A percentile compares a stretch with the other conserved stretches of the same genome.
Conservation (phyloP, 768 basidiomycete genomes). For the Pulveroboletus sp. region DNA sequence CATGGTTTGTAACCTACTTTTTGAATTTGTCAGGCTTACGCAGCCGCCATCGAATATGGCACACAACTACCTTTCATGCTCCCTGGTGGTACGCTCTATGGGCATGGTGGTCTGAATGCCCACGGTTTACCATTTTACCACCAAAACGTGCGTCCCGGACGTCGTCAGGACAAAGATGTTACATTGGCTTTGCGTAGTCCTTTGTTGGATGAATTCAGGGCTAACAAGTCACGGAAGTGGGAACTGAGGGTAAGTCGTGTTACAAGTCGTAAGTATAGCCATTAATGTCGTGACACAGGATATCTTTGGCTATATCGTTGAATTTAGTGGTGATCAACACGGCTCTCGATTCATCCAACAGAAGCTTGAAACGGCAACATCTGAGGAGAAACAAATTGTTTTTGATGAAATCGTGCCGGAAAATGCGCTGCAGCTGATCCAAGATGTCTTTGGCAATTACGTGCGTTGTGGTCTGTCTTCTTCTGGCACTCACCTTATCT, state of each 20-base stretch:
- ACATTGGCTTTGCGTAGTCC: constrained; percentile 54
- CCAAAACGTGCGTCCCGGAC: constrained; percentile 40
- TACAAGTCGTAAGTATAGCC: not conserved
- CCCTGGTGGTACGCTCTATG: constrained; percentile 42
- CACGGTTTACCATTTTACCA: constrained; percentile 34
- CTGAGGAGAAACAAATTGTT: constrained; percentile 71
- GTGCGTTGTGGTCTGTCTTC: constrained; percentile 39
- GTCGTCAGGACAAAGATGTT: constrained; percentile 41
- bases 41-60: constrained; percentile 44
- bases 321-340: constrained; percentile 92
- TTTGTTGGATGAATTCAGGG: constrained; percentile 79
- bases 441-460: constrained; percentile 96
- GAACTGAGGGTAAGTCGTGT: constrained; percentile 57
- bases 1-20: not conserved
- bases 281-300: constrained; percentile 48
- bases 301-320: constrained; percentile 77
- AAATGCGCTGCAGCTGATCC: constrained; percentile 70
- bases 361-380: constrained; percentile 69
- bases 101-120: constrained; percentile 32
- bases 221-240: constrained; percentile 77
- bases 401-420: constrained; percentile 86
- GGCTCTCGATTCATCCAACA: constrained; percentile 98
- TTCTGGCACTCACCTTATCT: constrained; percentile 5
- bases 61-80: constrained; percentile 43
- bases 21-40: constrained; percentile 34